phyloP scores from a whole-genome alignment of 306 rosid species.

The Fragaria nilgerrensis region DNA sequence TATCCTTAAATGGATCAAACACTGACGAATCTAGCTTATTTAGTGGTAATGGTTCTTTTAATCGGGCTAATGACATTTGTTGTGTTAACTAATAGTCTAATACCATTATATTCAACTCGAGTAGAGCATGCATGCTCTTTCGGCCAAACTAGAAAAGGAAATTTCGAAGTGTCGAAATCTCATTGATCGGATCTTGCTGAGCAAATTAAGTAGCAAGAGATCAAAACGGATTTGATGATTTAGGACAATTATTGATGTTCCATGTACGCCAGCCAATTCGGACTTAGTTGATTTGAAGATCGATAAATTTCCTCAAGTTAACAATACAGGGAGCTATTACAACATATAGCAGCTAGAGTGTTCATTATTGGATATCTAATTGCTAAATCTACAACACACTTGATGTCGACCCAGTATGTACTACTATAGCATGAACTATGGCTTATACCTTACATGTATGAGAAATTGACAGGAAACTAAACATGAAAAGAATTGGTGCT shows the following conservation, averaged over 20 bases:
- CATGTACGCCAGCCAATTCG: background rate
- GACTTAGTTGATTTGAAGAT: background rate
- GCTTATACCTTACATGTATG: too few species aligned
- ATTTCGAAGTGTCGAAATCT: background rate
- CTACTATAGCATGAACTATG: background rate
- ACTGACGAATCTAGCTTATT: background rate
- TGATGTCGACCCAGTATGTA: too few species aligned
- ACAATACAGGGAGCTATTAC: background rate
- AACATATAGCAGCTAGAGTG: too few species aligned
- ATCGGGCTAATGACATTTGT: slow-evolving; percentile 4
- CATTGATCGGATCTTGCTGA: background rate
- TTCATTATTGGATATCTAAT: too few species aligned
- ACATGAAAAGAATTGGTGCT: background rate
- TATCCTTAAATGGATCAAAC: background rate
- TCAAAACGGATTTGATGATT: background rate
- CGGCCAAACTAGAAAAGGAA: background rate
- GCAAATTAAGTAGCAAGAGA: background rate
- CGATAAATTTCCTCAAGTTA: background rate
- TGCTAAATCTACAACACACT: background rate
- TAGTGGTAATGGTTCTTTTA: background rate
- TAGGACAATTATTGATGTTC: background rate
- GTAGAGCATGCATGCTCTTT: background rate
- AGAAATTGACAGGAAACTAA: background rate
- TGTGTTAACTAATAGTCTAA: background rate
- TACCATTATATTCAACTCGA: background rate